phyloP scores from a whole-genome alignment of 257 asterid genomes.

The Nyctanthes arbortristis region DNA sequence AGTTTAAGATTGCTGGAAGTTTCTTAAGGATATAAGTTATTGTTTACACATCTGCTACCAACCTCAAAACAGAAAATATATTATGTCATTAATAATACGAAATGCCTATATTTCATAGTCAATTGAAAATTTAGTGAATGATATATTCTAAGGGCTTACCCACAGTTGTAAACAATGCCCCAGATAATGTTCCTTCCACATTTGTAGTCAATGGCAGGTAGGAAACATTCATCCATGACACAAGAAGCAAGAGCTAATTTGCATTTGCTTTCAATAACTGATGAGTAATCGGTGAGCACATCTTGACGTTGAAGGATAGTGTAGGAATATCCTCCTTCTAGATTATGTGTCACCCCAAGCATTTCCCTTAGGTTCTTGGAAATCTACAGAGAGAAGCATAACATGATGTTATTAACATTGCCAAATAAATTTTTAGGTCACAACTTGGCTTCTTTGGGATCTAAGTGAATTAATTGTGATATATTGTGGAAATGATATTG shows the following conservation, averaged over 20 bases:
- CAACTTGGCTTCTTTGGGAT: neutral
- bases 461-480: neutral
- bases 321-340: conserved; percentile 76
- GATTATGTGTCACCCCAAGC: conserved; percentile 71
- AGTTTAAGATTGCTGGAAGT: conserved; percentile 1
- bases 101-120: neutral
- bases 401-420: conserved; percentile 29
- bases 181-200: conserved; percentile 61
- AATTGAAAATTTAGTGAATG: neutral
- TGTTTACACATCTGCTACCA: conserved; percentile 12
- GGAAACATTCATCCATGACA: conserved; percentile 67
- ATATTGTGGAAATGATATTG: neutral
- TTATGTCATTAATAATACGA: neutral
- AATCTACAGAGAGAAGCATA: conserved; percentile 53
- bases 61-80: conserved; percentile 3
- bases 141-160: conserved; percentile 43
- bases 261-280: conserved; percentile 49
- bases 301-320: conserved; percentile 60
- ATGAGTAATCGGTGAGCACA: conserved; percentile 43
- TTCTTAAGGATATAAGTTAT: conserved; percentile 12
- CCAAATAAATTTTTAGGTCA: conserved; percentile 10
- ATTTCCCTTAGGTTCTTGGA: conserved; percentile 59
- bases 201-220: conserved; percentile 57
- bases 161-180: conserved; percentile 61
- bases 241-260: conserved; percentile 62